phyloP scores from a whole-genome alignment of 352 stramenopile species.

The Phytopythium montanum region DNA sequence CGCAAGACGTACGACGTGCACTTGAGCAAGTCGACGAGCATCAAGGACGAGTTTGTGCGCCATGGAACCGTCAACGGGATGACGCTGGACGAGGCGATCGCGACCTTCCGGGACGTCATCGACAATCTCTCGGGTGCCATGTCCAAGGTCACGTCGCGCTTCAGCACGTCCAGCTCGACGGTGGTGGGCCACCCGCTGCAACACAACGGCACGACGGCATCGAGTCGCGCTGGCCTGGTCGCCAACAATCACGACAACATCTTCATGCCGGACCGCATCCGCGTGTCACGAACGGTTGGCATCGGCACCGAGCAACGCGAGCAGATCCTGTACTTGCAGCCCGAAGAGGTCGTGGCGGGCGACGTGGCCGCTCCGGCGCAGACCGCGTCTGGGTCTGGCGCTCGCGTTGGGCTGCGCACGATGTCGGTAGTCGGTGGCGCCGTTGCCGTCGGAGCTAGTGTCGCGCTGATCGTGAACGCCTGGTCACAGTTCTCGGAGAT shows the following conservation, averaged over 20 bases:
- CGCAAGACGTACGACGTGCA: conserved; percentile 65
- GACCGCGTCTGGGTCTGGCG: conserved; percentile 5
- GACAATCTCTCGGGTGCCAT: conserved; percentile 55
- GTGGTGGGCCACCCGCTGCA: conserved; percentile 53
- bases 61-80: conserved; percentile 78
- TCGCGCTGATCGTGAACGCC: conserved; percentile 70
- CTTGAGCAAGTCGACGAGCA: conserved; percentile 36
- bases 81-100: conserved; percentile 82
- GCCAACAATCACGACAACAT: conserved; percentile 86
- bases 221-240: conserved; percentile 37
- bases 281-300: conserved; percentile 52
- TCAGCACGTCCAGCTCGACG: conserved; percentile 68
- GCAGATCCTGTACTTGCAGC: conserved; percentile 72
- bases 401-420: conserved; percentile 37
- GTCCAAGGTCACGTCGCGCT: conserved; percentile 54
- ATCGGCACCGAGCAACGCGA: conserved; percentile 60
- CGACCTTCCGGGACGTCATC: conserved; percentile 73
- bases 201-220: conserved; percentile 11
- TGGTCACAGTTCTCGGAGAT: conserved; percentile 78
- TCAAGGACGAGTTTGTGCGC: conserved; percentile 74
- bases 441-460: conserved; percentile 66
- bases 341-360: conserved; percentile 65
- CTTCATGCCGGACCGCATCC: conserved; percentile 67
- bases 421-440: conserved; percentile 67
- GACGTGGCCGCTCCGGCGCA: conserved; percentile 39